phyloP scores from a whole-genome alignment of 2,329 filamentous ascomycete species.

The Microsporum audouinii region DNA sequence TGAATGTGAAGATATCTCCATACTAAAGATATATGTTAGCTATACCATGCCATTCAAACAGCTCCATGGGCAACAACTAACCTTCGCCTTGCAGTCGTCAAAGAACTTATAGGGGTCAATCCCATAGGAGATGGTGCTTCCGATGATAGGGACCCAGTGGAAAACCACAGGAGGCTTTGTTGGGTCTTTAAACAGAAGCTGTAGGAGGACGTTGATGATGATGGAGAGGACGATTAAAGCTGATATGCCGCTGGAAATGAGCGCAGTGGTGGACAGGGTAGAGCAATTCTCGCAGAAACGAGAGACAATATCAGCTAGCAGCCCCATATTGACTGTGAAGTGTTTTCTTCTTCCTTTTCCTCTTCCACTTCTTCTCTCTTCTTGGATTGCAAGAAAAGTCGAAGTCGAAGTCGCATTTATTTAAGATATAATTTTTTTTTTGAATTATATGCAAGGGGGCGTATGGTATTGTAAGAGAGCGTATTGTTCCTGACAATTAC shows the following conservation, averaged over 20 bases:
- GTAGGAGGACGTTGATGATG: constrained; percentile 65
- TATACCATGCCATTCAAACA: not conserved
- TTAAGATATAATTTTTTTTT: not conserved
- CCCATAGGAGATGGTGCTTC: constrained; percentile 85
- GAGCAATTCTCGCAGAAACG: constrained; percentile 37
- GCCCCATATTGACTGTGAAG: constrained; percentile 34
- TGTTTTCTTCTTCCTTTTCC: constrained; percentile 7
- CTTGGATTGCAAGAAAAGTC: not conserved
- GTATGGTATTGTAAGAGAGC: not conserved
- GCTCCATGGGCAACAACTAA: constrained; percentile 27
- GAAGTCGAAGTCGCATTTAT: not conserved
- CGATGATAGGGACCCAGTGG: constrained; percentile 60
- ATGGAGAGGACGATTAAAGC: constrained; percentile 47
- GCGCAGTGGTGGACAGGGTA: constrained; percentile 35
- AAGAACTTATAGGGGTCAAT: constrained; percentile 65
- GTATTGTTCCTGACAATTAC: not conserved
- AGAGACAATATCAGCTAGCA: constrained; percentile 39
- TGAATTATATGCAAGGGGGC: not conserved
- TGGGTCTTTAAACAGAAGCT: constrained; percentile 69
- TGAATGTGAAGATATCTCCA: constrained; percentile 81
- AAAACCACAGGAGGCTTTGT: constrained; percentile 62
- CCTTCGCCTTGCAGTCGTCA: constrained; percentile 59
- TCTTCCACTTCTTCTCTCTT: constrained; percentile 7
- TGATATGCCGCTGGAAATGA: constrained; percentile 35
- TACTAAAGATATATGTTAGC: constrained; percentile 43